phyloP scores from a whole-genome alignment of 345 rosid species.

The Barbarea vulgaris region DNA sequence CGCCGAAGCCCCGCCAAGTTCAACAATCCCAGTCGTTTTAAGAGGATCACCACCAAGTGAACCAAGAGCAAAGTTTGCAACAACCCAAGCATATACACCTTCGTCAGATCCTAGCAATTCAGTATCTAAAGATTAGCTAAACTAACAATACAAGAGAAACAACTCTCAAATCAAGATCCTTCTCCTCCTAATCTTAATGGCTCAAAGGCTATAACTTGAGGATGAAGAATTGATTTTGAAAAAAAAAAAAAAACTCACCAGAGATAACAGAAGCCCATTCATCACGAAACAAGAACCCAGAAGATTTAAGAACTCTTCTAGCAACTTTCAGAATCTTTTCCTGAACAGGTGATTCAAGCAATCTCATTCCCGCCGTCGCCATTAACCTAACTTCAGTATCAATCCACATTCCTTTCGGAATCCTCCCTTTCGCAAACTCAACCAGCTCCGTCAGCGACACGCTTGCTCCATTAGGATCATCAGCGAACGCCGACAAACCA shows the following conservation, averaged over 20 bases:
- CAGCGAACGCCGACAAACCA: constrained; percentile 74
- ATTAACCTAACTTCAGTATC: constrained; percentile 81
- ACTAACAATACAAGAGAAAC: neutral
- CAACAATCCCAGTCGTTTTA: constrained; percentile 86
- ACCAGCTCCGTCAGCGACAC: constrained; percentile 60
- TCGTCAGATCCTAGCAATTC: constrained; percentile 75
- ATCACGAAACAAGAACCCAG: constrained; percentile 71
- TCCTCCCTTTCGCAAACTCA: constrained; percentile 64
- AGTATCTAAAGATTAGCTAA: constrained; percentile 21
- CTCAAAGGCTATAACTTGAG: neutral
- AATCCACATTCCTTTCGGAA: constrained; percentile 64
- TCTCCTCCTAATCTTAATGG: neutral
- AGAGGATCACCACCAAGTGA: constrained; percentile 83
- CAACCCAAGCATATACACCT: constrained; percentile 95
- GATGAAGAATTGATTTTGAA: neutral
- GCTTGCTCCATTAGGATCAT: constrained; percentile 59
- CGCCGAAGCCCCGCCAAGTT: constrained; percentile 98
- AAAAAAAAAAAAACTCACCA: constrained; percentile 57
- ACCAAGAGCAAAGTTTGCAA: constrained; percentile 83
- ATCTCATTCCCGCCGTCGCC: constrained; percentile 95
- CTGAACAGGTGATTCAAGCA: constrained; percentile 58
- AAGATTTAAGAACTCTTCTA: constrained; percentile 55
- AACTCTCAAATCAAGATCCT: neutral
- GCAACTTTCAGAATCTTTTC: constrained; percentile 57
- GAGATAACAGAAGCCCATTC: constrained; percentile 89